Percentiles rank a stretch among this genome's conserved stretches.
phyloP scores from a whole-genome alignment of 768 basidiomycete genomes.

The Russula compacta region DNA sequence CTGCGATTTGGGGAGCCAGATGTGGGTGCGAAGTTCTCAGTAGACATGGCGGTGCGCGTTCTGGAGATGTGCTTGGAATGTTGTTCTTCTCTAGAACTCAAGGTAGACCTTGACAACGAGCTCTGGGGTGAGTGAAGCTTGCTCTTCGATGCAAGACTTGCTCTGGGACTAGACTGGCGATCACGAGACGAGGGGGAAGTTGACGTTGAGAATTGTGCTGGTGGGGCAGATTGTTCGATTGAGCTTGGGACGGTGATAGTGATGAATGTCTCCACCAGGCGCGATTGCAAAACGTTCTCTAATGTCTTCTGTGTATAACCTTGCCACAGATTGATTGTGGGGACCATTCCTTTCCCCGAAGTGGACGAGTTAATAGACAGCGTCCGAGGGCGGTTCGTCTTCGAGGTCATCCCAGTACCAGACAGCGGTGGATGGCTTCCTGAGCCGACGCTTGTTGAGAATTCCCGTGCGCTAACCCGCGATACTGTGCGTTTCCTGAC shows the following conservation, averaged over 20 bases:
- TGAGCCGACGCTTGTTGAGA: constrained; percentile 15
- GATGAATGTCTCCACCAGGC: constrained; percentile 72
- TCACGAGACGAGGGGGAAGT: neutral
- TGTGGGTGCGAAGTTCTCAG: neutral
- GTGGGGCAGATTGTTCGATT: neutral
- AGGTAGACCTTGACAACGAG: neutral
- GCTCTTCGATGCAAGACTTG: constrained; percentile 5
- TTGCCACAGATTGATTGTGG: constrained; percentile 32
- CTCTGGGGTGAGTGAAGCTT: neutral
- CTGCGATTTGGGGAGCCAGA: neutral
- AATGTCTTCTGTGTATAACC: constrained; percentile 61
- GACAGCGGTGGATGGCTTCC: constrained; percentile 12
- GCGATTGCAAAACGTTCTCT: constrained; percentile 61
- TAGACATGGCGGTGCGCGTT: neutral
- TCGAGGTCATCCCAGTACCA: neutral
- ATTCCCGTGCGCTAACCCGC: constrained; percentile 24
- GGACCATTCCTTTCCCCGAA: constrained; percentile 11
- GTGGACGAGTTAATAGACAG: constrained; percentile 7
- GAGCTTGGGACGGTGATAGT: constrained; percentile 36
- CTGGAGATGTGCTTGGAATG: neutral
- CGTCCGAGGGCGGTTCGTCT: constrained; percentile 8
- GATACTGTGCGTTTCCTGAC: constrained; percentile 33
- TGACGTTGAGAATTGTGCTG: neutral
- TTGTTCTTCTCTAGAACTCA: constrained; percentile 3
- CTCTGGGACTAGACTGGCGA: constrained; percentile 1